Evolutionary conservation across 2,329 filamentous ascomycete species (phyloP).

Genomic region (Cladobotryum mycophilum): DNA sequence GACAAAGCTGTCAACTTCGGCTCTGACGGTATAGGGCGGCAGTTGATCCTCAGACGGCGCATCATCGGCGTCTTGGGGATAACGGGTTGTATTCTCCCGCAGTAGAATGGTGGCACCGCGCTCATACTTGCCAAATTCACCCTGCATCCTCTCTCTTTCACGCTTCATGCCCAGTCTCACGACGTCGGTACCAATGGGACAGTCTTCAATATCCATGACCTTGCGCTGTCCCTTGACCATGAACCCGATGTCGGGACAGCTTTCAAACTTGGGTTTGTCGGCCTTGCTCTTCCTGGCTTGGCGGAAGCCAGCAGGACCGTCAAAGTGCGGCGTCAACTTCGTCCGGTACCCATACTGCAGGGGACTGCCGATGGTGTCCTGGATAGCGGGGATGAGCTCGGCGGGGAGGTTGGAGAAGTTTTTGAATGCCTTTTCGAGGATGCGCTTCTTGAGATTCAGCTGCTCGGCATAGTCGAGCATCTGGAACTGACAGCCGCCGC

Average conservation of each 20-base stretch:
- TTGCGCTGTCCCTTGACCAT: constrained; percentile 74
- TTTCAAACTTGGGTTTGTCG: constrained; percentile 42
- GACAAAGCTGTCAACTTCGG: constrained; percentile 50
- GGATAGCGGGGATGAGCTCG: constrained; percentile 66
- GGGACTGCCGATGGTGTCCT: constrained; percentile 83
- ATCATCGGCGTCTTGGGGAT: constrained; percentile 40
- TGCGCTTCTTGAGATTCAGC: constrained; percentile 72
- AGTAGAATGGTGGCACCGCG: constrained; percentile 83
- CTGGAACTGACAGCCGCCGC: constrained; percentile 94
- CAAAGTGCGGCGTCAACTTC: constrained; percentile 95
- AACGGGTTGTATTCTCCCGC: constrained; percentile 73
- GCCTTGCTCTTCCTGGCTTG: constrained; percentile 45
- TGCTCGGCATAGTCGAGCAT: constrained; percentile 90
- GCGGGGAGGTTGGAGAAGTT: constrained; percentile 83
- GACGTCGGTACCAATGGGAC: constrained; percentile 85
- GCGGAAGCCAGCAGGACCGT: constrained; percentile 59
- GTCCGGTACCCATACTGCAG: constrained; percentile 91
- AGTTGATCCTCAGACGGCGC: constrained; percentile 21
- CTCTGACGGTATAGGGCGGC: constrained; percentile 33
- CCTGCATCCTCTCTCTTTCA: constrained; percentile 69
- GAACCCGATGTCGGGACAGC: constrained; percentile 79
- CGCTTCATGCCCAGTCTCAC: constrained; percentile 72
- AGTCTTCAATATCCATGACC: constrained; percentile 94
- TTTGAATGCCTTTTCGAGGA: constrained; percentile 84
- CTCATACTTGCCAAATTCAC: constrained; percentile 64